Evolutionary conservation across 176 grass and related monocot genomes (phyloP).

Genomic region (Hordeum marinum): DNA sequence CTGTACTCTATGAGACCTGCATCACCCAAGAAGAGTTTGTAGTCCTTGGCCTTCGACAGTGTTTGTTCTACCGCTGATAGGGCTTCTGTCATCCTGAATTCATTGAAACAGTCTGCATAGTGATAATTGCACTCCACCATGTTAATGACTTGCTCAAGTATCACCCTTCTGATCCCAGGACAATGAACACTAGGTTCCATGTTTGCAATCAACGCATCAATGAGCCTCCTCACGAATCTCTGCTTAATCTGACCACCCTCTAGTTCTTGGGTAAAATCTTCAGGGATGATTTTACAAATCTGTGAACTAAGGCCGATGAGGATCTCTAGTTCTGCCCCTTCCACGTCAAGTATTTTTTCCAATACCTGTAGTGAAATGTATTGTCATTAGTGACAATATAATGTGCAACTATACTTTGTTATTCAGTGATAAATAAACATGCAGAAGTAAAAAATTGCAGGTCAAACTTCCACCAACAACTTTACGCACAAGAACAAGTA

Average conservation of each 20-base stretch:
- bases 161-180: slow-evolving; percentile 16
- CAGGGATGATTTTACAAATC: background rate
- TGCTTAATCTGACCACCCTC: background rate
- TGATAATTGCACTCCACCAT: background rate
- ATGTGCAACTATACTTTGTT: background rate
- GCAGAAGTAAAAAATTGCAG: background rate
- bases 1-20: background rate
- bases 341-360: background rate
- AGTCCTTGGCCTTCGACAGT: background rate
- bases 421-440: background rate
- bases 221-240: background rate
- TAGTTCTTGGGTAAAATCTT: background rate
- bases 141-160: slow-evolving; percentile 8
- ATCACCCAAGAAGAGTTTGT: background rate
- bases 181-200: background rate
- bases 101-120: background rate
- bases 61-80: background rate
- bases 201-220: background rate
- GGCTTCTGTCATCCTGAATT: background rate
- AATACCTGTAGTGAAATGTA: background rate
- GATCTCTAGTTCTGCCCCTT: slow-evolving; percentile 3
- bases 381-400: background rate
- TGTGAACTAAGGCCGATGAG: slow-evolving; percentile 4
- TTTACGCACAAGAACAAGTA: background rate
- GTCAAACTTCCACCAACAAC: background rate